A percentile compares a stretch with the other conserved stretches of the same genome.
Conservation (phyloP, 2,329 filamentous ascomycete genomes). For the Penicillium italicum region DNA sequence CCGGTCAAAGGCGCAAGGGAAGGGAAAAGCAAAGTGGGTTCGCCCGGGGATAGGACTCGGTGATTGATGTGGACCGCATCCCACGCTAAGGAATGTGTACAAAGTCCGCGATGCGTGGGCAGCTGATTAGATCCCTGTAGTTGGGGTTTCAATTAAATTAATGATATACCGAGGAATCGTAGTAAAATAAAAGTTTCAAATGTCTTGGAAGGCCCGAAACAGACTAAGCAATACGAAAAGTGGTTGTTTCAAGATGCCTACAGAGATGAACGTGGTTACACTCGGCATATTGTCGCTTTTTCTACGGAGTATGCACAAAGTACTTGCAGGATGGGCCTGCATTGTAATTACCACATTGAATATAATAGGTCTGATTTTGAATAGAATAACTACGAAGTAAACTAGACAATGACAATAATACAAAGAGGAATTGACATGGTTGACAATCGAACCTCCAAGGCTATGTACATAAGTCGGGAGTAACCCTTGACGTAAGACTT, state of each 20-base stretch:
- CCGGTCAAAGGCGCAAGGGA: slow-evolving; percentile 1
- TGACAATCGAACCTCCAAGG: no score
- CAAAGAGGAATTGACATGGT: no score
- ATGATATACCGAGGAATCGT: neutral
- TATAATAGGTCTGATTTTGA: neutral
- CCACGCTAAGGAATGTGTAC: slow-evolving; percentile 22
- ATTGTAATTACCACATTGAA: neutral
- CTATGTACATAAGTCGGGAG: no score
- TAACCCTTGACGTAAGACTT: no score
- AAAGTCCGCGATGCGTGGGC: neutral
- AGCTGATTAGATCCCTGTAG: slow-evolving; percentile 5
- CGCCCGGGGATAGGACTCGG: neutral
- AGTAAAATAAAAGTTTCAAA: neutral
- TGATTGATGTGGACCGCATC: slow-evolving; percentile 12
- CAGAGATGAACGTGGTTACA: neutral
- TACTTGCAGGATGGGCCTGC: neutral
- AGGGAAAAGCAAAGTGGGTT: slow-evolving; percentile 12
- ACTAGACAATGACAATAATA: no score
- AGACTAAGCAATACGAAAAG: slow-evolving; percentile 2
- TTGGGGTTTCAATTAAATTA: neutral
- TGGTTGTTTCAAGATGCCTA: slow-evolving; percentile 6
- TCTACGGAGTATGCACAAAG: neutral
- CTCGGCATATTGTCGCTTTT: neutral
- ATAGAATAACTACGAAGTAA: neutral
- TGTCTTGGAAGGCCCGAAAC: slow-evolving; percentile 2